These are phyloP conservation scores for Recurvomyces mirabilis DNA, from an alignment of 495 filamentous ascomycete species.

Conservation along the genomic window DNA sequence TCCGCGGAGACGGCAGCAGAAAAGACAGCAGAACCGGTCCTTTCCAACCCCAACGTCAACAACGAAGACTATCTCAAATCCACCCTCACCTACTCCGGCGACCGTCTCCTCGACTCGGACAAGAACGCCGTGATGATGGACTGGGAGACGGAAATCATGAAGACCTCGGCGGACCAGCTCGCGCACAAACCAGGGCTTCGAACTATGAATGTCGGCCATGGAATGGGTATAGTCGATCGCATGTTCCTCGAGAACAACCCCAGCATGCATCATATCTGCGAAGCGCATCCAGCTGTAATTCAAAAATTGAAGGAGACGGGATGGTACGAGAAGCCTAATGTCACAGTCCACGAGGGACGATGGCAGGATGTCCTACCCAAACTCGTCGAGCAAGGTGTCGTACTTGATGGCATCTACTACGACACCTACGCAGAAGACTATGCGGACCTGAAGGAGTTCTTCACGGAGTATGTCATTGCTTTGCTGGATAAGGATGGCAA, in stretches of 20 bases:
- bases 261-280: constrained; percentile 62
- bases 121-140: constrained; percentile 95
- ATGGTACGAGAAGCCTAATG: constrained; percentile 53
- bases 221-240: constrained; percentile 91
- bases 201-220: constrained; percentile 86
- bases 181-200: constrained; percentile 48
- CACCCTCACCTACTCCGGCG: constrained; percentile 57
- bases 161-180: constrained; percentile 54
- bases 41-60: constrained; percentile 23
- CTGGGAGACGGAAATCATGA: constrained; percentile 92
- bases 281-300: constrained; percentile 79
- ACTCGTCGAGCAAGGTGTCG: constrained; percentile 55
- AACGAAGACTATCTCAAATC: constrained; percentile 69
- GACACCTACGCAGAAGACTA: constrained; percentile 97
- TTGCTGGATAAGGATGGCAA: constrained; percentile 53
- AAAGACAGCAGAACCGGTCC: constrained; percentile 10
- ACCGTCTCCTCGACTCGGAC: constrained; percentile 66
- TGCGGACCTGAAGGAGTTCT: constrained; percentile 70
- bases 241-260: constrained; percentile 65
- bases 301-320: constrained; percentile 51
- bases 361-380: constrained; percentile 77
- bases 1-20: neutral
- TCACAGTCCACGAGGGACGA: constrained; percentile 56
- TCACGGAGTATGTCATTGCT: constrained; percentile 72
- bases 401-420: constrained; percentile 91